Conservation (phyloP, 768 basidiomycete genomes). For the Termitomyces sp. region DNA sequence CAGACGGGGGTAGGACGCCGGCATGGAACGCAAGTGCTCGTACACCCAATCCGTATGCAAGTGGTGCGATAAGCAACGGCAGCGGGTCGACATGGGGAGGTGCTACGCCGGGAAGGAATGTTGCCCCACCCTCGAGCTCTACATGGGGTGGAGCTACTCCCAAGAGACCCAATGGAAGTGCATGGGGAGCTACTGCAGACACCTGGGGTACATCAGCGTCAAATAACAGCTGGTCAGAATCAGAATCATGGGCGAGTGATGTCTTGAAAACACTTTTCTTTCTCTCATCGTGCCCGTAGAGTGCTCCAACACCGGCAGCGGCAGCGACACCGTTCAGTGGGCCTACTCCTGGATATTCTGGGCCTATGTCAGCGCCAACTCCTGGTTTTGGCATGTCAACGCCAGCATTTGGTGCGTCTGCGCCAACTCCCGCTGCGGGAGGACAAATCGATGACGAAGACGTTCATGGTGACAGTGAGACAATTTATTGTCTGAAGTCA, state of each 20-base stretch:
- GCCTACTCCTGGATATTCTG: slow-evolving; percentile 25
- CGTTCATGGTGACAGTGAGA: not conserved
- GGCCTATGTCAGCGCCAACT: slow-evolving; percentile 10
- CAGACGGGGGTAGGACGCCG: slow-evolving; percentile 59
- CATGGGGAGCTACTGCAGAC: slow-evolving; percentile 23
- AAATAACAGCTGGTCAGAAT: slow-evolving; percentile 20
- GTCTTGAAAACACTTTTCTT: not conserved
- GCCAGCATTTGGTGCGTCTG: slow-evolving; percentile 8
- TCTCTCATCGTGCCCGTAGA: slow-evolving; percentile 19
- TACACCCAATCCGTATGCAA: slow-evolving; percentile 68
- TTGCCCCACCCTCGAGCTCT: not conserved
- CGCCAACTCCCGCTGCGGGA: slow-evolving; percentile 9
- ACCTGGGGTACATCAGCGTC: slow-evolving; percentile 7
- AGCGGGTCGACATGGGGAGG: slow-evolving; percentile 34
- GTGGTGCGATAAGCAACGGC: slow-evolving; percentile 42
- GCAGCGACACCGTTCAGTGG: slow-evolving; percentile 27
- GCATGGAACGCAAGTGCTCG: slow-evolving; percentile 57
- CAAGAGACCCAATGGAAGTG: slow-evolving; percentile 19
- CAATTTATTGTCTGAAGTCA: not conserved
- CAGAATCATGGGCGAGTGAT: slow-evolving; percentile 16
- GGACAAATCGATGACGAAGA: slow-evolving; percentile 5
- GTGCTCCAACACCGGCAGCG: slow-evolving; percentile 50
- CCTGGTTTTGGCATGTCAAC: slow-evolving; percentile 8
- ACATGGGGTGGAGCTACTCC: slow-evolving; percentile 47
- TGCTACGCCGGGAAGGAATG: slow-evolving; percentile 24